phyloP scores from a whole-genome alignment of 2,329 filamentous ascomycete species.

The Falciphora oryzae region DNA sequence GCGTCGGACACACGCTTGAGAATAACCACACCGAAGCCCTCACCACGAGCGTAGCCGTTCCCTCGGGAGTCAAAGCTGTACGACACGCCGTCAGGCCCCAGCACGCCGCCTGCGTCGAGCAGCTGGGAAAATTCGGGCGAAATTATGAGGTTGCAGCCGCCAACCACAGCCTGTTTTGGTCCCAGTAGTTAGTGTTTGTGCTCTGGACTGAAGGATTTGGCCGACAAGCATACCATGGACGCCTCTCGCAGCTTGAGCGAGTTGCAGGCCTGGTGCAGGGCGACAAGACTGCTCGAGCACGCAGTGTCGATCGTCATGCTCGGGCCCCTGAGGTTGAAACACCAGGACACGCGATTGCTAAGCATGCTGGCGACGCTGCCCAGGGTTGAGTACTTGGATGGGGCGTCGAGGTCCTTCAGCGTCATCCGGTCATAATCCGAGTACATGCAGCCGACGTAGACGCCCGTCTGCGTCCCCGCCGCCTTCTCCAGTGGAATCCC shows the following conservation, averaged over 20 bases:
- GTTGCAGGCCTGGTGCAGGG: conserved; percentile 25
- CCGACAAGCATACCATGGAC: conserved; percentile 14
- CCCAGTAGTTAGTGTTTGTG: background rate
- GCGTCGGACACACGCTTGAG: conserved; percentile 45
- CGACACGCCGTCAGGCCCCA: conserved; percentile 16
- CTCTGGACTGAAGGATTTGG: background rate
- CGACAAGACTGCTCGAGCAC: conserved; percentile 30
- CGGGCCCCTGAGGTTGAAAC: conserved; percentile 28
- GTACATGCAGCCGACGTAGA: conserved; percentile 21
- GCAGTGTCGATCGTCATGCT: conserved; percentile 33
- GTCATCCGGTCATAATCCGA: conserved; percentile 20
- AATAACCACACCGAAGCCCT: conserved; percentile 44
- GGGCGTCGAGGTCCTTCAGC: conserved; percentile 18
- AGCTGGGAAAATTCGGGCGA: conserved; percentile 15
- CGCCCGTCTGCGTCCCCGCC: conserved; percentile 5
- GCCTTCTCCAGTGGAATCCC: conserved; percentile 5
- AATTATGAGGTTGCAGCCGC: conserved; percentile 19
- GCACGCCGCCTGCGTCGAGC: conserved; percentile 15
- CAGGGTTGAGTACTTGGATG: conserved; percentile 21
- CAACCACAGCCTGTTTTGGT: conserved; percentile 18
- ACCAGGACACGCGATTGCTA: conserved; percentile 31
- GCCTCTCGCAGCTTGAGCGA: conserved; percentile 14
- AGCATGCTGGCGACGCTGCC: conserved; percentile 26
- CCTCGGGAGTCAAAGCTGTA: conserved; percentile 33
- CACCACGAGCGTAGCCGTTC: conserved; percentile 46